phyloP scores from a whole-genome alignment of 257 asterid genomes.

The Fraxinus anomala region DNA sequence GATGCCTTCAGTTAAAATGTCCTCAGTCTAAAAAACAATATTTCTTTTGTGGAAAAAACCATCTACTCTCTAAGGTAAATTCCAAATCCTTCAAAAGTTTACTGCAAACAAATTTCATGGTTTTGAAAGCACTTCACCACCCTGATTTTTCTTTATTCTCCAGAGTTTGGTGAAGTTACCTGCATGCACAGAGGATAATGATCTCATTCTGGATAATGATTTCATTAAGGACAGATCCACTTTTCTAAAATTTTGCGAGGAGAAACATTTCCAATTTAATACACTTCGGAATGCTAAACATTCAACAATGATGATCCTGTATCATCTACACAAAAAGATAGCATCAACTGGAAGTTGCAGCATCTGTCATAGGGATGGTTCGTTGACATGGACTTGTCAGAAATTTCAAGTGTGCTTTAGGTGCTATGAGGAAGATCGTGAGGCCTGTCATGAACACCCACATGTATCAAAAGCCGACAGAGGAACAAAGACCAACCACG shows the following conservation, averaged over 20 bases:
- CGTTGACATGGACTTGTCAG: conserved; percentile 24
- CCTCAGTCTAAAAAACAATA: conserved; percentile 41
- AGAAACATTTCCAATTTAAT: conserved; percentile 59
- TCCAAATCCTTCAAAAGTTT: conserved; percentile 9
- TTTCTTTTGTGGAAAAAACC: conserved; percentile 48
- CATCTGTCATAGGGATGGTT: conserved; percentile 33
- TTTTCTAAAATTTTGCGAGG: conserved; percentile 65
- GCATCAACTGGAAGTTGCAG: conserved; percentile 29
- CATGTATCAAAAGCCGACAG: too few relatives aligned
- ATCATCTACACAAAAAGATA: conserved; percentile 47
- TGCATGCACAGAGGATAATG: conserved; percentile 47
- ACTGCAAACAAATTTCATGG: conserved; percentile 7
- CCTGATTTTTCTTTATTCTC: conserved; percentile 1
- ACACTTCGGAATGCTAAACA: conserved; percentile 72
- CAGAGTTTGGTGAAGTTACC: conserved; percentile 44
- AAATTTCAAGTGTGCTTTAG: too few relatives aligned
- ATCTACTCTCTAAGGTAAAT: conserved; percentile 49
- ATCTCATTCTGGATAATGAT: conserved; percentile 43
- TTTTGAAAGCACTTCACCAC: conserved; percentile 9
- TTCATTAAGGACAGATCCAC: conserved; percentile 50
- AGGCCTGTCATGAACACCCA: too few relatives aligned
- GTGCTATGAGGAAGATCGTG: too few relatives aligned
- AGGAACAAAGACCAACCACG: too few relatives aligned
- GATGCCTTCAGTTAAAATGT: conserved; percentile 45
- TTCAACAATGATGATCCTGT: conserved; percentile 80